phyloP scores from a whole-genome alignment of 176 grass and related monocot species.

The Metroxylon sagu region DNA sequence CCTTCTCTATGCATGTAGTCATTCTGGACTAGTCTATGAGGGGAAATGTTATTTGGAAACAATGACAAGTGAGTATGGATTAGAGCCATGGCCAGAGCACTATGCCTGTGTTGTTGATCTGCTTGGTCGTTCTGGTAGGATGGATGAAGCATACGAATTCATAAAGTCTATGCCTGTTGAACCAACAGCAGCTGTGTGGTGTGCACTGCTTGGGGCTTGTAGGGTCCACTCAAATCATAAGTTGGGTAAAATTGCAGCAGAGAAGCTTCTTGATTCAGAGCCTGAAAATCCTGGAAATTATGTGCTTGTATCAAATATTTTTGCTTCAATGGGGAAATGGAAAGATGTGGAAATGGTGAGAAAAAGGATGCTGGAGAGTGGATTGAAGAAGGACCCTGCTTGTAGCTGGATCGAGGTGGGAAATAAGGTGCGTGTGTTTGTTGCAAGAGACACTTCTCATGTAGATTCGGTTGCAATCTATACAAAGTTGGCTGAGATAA shows the following conservation, averaged over 20 bases:
- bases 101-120: constrained; percentile 76
- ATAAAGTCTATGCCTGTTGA: constrained; percentile 59
- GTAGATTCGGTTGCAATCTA: constrained; percentile 37
- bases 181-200: constrained; percentile 66
- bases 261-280: constrained; percentile 64
- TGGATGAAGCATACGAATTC: constrained; percentile 56
- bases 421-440: constrained; percentile 47
- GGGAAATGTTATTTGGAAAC: constrained; percentile 64
- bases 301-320: constrained; percentile 70
- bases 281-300: constrained; percentile 67
- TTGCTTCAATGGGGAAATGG: constrained; percentile 69
- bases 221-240: constrained; percentile 45
- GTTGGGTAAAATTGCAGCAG: constrained; percentile 40
- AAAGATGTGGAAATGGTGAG: constrained; percentile 42
- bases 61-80: constrained; percentile 42
- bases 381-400: constrained; percentile 66
- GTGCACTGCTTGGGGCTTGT: constrained; percentile 72
- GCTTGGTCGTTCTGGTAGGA: constrained; percentile 57
- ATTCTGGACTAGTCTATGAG: constrained; percentile 49
- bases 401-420: constrained; percentile 73
- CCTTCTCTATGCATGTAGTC: constrained; percentile 72
- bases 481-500: constrained; percentile 50
- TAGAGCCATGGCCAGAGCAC: constrained; percentile 78
- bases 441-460: constrained; percentile 40
- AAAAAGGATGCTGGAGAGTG: constrained; percentile 40